Evolutionary conservation across 768 basidiomycete species (phyloP).

Genomic region (Fomitopsis serialis): DNA sequence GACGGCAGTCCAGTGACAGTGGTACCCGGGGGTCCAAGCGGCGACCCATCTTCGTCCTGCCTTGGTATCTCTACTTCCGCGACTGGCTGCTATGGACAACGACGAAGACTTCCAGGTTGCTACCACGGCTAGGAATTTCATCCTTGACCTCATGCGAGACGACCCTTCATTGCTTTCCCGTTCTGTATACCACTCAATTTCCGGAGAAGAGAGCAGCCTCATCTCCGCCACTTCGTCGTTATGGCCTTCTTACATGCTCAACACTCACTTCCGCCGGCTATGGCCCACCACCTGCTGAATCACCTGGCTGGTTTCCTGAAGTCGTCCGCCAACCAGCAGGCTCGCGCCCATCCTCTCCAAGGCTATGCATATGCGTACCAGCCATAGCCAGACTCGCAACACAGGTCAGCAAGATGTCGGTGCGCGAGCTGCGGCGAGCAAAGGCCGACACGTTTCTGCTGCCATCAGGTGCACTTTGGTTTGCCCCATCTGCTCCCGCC

Average conservation of each 20-base stretch:
- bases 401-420: conserved; percentile 68
- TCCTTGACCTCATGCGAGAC: conserved; percentile 68
- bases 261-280: conserved; percentile 51
- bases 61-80: conserved; percentile 48
- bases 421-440: conserved; percentile 65
- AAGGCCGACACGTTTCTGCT: conserved; percentile 67
- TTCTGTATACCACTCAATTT: conserved; percentile 54
- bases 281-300: conserved; percentile 66
- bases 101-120: conserved; percentile 52
- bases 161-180: conserved; percentile 66
- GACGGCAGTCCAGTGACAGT: conserved; percentile 53
- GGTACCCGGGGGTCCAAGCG: conserved; percentile 44
- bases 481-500: conserved; percentile 45
- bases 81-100: conserved; percentile 45
- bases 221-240: conserved; percentile 43
- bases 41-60: conserved; percentile 61
- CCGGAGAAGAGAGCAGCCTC: conserved; percentile 44
- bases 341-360: conserved; percentile 37
- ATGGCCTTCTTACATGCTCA: conserved; percentile 55
- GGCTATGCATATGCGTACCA: conserved; percentile 53
- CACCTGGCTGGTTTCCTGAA: conserved; percentile 67
- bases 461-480: conserved; percentile 71
- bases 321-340: conserved; percentile 38
- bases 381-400: conserved; percentile 51
- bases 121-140: conserved; percentile 46